Evolutionary conservation across 495 filamentous ascomycete genomes (phyloP).

Genomic region (Penicillium salamii): DNA sequence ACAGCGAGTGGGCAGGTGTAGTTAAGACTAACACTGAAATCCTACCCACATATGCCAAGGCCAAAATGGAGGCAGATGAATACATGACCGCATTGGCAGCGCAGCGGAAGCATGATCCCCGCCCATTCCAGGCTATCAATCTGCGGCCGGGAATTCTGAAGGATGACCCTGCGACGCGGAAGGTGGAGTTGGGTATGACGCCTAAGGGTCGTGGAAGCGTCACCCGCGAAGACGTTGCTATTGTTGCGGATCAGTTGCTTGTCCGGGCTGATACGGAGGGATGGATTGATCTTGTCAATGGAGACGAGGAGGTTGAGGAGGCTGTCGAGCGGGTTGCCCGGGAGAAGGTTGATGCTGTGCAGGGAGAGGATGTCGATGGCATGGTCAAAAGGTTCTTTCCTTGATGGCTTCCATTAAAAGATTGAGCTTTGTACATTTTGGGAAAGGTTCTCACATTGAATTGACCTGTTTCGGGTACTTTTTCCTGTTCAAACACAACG

Average conservation of each 20-base stretch:
- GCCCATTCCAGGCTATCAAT: constrained; percentile 59
- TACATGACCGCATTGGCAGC: constrained; percentile 58
- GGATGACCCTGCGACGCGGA: constrained; percentile 54
- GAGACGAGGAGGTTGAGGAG: constrained; percentile 54
- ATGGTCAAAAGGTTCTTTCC: constrained; percentile 43
- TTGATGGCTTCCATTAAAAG: not conserved
- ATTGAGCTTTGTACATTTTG: not conserved
- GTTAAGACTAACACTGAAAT: constrained; percentile 50
- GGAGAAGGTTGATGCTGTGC: constrained; percentile 62
- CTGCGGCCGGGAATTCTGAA: constrained; percentile 67
- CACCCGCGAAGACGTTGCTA: constrained; percentile 67
- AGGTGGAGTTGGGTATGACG: constrained; percentile 64
- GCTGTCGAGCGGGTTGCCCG: constrained; percentile 63
- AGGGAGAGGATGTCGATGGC: constrained; percentile 60
- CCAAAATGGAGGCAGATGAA: constrained; percentile 75
- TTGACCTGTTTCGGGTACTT: not conserved
- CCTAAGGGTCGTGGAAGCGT: constrained; percentile 48
- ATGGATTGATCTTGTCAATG: constrained; percentile 60
- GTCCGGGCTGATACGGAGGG: constrained; percentile 56
- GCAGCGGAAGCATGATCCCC: constrained; percentile 41
- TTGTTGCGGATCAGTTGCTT: constrained; percentile 62
- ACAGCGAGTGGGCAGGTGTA: constrained; percentile 52
- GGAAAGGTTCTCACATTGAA: not conserved
- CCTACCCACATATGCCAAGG: constrained; percentile 64
- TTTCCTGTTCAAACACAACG: not conserved